These are phyloP conservation scores for Golovinomyces cichoracearum DNA, from an alignment of 2,329 filamentous ascomycete species.

Conservation along the genomic window DNA sequence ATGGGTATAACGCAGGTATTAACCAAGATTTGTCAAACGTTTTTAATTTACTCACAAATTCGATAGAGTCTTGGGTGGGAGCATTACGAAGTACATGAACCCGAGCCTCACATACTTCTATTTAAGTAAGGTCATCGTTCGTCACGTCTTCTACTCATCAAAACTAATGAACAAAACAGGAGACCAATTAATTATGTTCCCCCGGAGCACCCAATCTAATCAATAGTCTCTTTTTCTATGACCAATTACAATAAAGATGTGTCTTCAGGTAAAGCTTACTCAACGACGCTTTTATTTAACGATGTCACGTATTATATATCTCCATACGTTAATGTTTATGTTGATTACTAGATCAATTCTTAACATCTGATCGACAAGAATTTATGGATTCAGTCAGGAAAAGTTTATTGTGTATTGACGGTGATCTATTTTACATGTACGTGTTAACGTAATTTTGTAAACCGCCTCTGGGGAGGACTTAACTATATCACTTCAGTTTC, in stretches of 20 bases:
- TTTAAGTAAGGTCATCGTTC: slow-evolving; percentile 55
- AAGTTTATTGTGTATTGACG: no score
- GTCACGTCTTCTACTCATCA: neutral
- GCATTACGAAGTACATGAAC: slow-evolving; percentile 97
- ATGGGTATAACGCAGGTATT: slow-evolving; percentile 87
- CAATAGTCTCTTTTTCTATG: no score
- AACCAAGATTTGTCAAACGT: neutral
- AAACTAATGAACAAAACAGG: slow-evolving; percentile 8
- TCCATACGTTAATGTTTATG: neutral
- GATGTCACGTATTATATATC: slow-evolving; percentile 15
- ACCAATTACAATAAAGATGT: no score
- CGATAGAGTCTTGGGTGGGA: slow-evolving; percentile 87
- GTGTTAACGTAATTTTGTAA: no score
- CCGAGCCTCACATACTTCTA: slow-evolving; percentile 88
- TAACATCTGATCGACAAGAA: no score
- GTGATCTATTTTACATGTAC: no score
- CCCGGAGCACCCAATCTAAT: slow-evolving; percentile 11
- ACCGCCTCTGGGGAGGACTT: no score
- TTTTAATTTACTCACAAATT: neutral
- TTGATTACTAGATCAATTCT: no score
- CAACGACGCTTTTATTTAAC: slow-evolving; percentile 12
- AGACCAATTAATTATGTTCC: slow-evolving; percentile 12
- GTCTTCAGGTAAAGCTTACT: slow-evolving; percentile 6
- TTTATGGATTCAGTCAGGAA: no score
- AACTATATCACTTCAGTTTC: no score